Conservation (phyloP, 306 rosid genomes). For the Lathyrus tuberosus region DNA sequence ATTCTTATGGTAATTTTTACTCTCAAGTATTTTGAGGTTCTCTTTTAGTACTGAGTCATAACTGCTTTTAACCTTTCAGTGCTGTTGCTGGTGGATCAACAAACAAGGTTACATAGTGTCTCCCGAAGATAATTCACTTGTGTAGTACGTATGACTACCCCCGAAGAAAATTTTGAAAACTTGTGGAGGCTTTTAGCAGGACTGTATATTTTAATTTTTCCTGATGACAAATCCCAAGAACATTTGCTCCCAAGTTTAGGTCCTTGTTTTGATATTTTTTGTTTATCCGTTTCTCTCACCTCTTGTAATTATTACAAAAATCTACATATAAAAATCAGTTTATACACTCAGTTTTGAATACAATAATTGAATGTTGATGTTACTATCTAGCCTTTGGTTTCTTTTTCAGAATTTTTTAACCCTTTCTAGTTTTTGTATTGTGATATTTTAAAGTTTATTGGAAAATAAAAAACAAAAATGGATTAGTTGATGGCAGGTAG, state of each 20-base stretch:
- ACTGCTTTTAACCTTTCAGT: slow-evolving; percentile 51
- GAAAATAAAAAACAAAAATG: background rate
- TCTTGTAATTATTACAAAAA: slow-evolving; percentile 62
- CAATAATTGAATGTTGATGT: slow-evolving; percentile 34
- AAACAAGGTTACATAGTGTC: slow-evolving; percentile 42
- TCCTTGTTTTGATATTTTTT: slow-evolving; percentile 89
- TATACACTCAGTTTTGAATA: slow-evolving; percentile 37
- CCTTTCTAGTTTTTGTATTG: slow-evolving; percentile 1
- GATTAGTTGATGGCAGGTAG: background rate
- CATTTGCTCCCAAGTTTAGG: slow-evolving; percentile 83
- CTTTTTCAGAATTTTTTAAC: background rate
- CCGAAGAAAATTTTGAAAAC: slow-evolving; percentile 62
- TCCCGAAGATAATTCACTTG: slow-evolving; percentile 51
- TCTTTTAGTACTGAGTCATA: slow-evolving; percentile 33
- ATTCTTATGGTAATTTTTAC: background rate
- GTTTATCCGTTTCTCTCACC: slow-evolving; percentile 76
- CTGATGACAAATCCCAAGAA: slow-evolving; percentile 80
- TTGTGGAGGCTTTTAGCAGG: slow-evolving; percentile 89
- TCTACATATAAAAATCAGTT: slow-evolving; percentile 49
- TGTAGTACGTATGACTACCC: slow-evolving; percentile 57
- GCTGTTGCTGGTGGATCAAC: slow-evolving; percentile 49
- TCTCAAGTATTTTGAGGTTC: slow-evolving; percentile 10
- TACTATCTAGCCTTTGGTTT: slow-evolving; percentile 25
- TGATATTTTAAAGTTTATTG: background rate
- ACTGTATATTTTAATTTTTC: slow-evolving; percentile 91